Evolutionary conservation across 179 eudicot species (phyloP).

Genomic region (Carnegiea gigantea): DNA sequence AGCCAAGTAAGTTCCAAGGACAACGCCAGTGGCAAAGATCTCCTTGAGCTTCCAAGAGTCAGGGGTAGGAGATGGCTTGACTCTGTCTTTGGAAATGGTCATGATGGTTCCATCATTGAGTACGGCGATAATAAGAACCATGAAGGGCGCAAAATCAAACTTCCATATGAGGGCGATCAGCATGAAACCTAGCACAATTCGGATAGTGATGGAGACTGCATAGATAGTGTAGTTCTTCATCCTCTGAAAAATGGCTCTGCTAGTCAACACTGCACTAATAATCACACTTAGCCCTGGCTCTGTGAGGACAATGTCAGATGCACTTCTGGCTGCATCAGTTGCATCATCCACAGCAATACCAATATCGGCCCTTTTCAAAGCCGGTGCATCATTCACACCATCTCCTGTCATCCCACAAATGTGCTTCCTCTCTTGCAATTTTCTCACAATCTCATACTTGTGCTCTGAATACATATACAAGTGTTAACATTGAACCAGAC

Average conservation of each 20-base stretch:
- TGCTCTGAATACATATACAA: constrained; percentile 49
- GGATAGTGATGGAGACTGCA: constrained; percentile 89
- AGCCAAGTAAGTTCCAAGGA: constrained; percentile 82
- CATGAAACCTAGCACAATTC: constrained; percentile 84
- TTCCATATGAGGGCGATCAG: constrained; percentile 84
- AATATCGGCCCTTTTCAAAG: constrained; percentile 81
- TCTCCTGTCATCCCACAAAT: constrained; percentile 96
- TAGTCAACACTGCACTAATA: constrained; percentile 74
- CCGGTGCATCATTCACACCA: constrained; percentile 94
- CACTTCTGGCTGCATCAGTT: constrained; percentile 88
- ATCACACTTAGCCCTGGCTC: constrained; percentile 94
- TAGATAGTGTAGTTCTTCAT: constrained; percentile 97
- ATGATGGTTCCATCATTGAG: constrained; percentile 96
- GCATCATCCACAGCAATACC: constrained; percentile 95
- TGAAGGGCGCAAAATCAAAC: constrained; percentile 90
- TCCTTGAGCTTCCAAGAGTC: constrained; percentile 93
- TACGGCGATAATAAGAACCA: constrained; percentile 87
- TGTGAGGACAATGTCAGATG: constrained; percentile 86
- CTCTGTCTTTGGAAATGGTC: constrained; percentile 95
- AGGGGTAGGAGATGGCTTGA: constrained; percentile 87
- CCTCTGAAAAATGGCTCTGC: constrained; percentile 93
- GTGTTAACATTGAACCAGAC: not conserved
- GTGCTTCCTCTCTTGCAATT: constrained; percentile 80
- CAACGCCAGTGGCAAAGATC: constrained; percentile 87
- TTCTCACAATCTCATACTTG: constrained; percentile 91